These are phyloP conservation scores for Sporisorium scitamineum DNA, from an alignment of 1,284 basidiomycete species.

Conservation along the genomic window DNA sequence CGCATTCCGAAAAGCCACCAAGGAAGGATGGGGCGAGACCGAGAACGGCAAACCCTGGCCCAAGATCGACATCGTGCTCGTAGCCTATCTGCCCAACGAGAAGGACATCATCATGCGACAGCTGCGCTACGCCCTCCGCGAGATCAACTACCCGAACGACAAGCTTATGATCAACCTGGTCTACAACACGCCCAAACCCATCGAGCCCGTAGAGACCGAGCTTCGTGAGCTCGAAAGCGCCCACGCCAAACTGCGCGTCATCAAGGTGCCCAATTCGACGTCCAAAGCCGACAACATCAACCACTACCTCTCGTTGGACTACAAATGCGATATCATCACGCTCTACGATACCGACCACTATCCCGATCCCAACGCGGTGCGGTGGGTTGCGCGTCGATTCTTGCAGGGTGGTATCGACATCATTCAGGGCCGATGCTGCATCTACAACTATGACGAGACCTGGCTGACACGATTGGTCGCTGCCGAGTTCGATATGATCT, in stretches of 20 bases:
- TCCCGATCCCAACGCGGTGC: constrained; percentile 56
- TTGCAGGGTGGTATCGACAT: constrained; percentile 62
- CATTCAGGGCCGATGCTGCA: constrained; percentile 62
- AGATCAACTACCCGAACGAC: constrained; percentile 59
- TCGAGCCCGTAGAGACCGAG: constrained; percentile 55
- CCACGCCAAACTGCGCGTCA: constrained; percentile 48
- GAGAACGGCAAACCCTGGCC: constrained; percentile 55
- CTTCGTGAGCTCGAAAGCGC: constrained; percentile 44
- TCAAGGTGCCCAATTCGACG: constrained; percentile 61
- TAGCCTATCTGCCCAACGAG: constrained; percentile 64
- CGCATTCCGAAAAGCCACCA: constrained; percentile 47
- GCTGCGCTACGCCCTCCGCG: constrained; percentile 54
- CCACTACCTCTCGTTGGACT: constrained; percentile 56
- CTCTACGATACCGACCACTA: constrained; percentile 64
- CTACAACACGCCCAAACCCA: constrained; percentile 63
- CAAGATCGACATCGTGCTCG: constrained; percentile 58
- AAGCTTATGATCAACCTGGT: constrained; percentile 61
- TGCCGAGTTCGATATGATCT: constrained; percentile 64
- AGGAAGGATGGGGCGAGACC: constrained; percentile 51
- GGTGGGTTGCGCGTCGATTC: constrained; percentile 59
- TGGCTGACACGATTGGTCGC: constrained; percentile 53
- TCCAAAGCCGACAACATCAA: constrained; percentile 64
- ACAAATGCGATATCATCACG: constrained; percentile 58
- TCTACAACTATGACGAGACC: constrained; percentile 62
- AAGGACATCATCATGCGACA: constrained; percentile 63